Percentiles rank a stretch among this genome's conserved stretches.
These are phyloP conservation scores for Phaeosphaeria sp. DNA, from an alignment of 2,329 filamentous ascomycete genomes.

Conservation along the genomic window DNA sequence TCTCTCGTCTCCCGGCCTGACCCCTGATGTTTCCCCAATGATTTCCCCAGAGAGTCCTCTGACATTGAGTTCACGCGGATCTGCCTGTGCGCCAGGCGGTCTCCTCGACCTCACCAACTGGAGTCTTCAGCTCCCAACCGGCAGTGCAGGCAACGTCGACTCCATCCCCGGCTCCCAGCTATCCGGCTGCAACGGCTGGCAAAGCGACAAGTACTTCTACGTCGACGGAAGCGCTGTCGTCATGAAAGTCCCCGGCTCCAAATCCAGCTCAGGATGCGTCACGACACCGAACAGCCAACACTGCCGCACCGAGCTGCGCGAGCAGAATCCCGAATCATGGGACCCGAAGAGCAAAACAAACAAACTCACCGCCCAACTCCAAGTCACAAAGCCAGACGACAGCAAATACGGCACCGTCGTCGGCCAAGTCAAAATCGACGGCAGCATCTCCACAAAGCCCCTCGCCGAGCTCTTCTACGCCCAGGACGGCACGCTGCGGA, in stretches of 20 bases:
- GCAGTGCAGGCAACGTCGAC: constrained; percentile 33
- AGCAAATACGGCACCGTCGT: constrained; percentile 48
- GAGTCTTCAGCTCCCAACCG: constrained; percentile 51
- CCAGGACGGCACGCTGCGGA: constrained; percentile 40
- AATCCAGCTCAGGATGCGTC: constrained; percentile 41
- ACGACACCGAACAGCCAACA: constrained; percentile 52
- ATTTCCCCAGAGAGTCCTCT: constrained; percentile 5
- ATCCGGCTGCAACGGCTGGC: constrained; percentile 47
- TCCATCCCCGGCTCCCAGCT: constrained; percentile 41
- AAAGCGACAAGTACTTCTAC: constrained; percentile 43
- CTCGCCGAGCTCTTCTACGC: constrained; percentile 52
- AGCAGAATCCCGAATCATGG: constrained; percentile 42
- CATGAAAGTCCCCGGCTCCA: constrained; percentile 49
- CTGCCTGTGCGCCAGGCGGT: constrained; percentile 26
- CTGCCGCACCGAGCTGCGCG: constrained; percentile 54
- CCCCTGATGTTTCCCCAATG: constrained; percentile 4
- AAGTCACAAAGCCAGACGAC: constrained; percentile 39
- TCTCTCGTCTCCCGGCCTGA: constrained; percentile 11
- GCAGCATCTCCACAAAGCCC: constrained; percentile 47
- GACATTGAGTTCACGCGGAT: neutral
- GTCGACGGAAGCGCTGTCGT: constrained; percentile 43
- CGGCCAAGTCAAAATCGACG: constrained; percentile 51
- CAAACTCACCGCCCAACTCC: constrained; percentile 41
- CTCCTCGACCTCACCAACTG: constrained; percentile 29
- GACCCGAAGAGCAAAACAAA: constrained; percentile 43